phyloP scores from a whole-genome alignment of 805 yeast species.

The Schwanniomyces pseudopolymorphus region DNA sequence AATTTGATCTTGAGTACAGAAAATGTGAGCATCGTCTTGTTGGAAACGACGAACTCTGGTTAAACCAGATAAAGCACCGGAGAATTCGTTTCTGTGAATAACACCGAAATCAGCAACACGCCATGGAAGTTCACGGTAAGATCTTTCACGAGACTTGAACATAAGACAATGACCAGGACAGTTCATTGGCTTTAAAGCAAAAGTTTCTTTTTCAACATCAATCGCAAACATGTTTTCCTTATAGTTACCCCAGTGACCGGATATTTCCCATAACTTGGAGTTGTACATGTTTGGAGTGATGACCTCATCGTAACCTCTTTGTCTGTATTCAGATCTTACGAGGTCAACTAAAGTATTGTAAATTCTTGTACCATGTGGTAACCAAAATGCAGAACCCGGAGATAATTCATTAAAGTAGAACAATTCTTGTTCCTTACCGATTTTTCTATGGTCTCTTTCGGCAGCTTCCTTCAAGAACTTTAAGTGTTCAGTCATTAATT shows the following conservation, averaged over 20 bases:
- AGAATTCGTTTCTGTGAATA: constrained; percentile 92
- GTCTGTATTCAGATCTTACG: constrained; percentile 80
- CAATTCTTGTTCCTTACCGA: constrained; percentile 95
- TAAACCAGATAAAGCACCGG: constrained; percentile 87
- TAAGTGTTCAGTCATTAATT: constrained; percentile 90
- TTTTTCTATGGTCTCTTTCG: constrained; percentile 91
- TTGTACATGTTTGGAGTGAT: constrained; percentile 99
- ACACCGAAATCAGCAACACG: constrained; percentile 99
- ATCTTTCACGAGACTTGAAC: constrained; percentile 89
- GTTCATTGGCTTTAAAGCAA: constrained; percentile 93
- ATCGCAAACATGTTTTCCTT: constrained; percentile 96
- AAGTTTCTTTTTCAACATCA: constrained; percentile 94
- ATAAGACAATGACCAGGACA: constrained; percentile 92
- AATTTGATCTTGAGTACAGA: constrained; percentile 91
- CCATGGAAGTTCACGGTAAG: constrained; percentile 97
- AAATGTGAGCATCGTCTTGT: constrained; percentile 98
- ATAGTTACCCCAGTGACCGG: constrained; percentile 98
- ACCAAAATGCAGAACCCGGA: constrained; percentile 98
- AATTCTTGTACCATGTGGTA: constrained; percentile 98
- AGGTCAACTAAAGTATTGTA: constrained; percentile 83
- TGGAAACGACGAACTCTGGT: constrained; percentile 99
- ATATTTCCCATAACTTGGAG: constrained; percentile 95
- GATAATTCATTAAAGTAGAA: constrained; percentile 95
- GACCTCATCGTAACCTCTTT: constrained; percentile 96
- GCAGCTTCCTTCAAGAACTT: constrained; percentile 96